Conservation (phyloP, 805 yeast genomes). For the Blastobotrys terrestris region DNA sequence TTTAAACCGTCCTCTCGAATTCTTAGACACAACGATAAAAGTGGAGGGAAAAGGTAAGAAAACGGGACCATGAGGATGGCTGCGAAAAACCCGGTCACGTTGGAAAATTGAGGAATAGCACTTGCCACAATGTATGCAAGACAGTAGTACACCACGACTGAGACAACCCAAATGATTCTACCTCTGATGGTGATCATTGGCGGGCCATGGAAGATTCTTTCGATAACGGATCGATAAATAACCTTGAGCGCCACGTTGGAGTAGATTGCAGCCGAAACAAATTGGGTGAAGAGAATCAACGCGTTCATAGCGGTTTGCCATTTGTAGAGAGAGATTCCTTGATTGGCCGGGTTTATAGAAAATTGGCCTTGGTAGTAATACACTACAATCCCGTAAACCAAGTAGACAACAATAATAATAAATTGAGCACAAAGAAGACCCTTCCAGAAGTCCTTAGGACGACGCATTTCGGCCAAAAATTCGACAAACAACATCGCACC, state of each 20-base stretch:
- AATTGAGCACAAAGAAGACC: conserved; percentile 40
- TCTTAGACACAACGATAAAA: conserved; percentile 20
- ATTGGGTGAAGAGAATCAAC: conserved; percentile 33
- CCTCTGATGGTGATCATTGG: conserved; percentile 32
- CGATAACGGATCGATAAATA: conserved; percentile 36
- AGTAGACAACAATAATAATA: conserved; percentile 36
- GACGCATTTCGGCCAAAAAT: conserved; percentile 43
- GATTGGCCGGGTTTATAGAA: conserved; percentile 39
- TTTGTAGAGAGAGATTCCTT: conserved; percentile 34
- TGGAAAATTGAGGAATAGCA: conserved; percentile 40
- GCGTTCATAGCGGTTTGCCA: conserved; percentile 37
- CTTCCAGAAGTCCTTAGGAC: conserved; percentile 45
- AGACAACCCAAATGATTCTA: conserved; percentile 32
- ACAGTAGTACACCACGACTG: conserved; percentile 39
- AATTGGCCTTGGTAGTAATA: conserved; percentile 44
- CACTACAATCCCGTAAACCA: conserved; percentile 39
- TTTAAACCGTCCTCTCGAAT: conserved; percentile 27
- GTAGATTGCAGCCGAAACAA: conserved; percentile 41
- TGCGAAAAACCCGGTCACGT: conserved; percentile 36
- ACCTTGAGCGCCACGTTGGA: conserved; percentile 44
- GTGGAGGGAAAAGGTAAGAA: conserved; percentile 40
- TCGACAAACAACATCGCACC: conserved; percentile 46
- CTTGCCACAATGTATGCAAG: conserved; percentile 39
- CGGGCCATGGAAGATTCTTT: conserved; percentile 31
- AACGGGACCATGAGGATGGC: conserved; percentile 42